Evolutionary conservation across 257 asterid species (phyloP).

Genomic region (Sherardia arvensis): DNA sequence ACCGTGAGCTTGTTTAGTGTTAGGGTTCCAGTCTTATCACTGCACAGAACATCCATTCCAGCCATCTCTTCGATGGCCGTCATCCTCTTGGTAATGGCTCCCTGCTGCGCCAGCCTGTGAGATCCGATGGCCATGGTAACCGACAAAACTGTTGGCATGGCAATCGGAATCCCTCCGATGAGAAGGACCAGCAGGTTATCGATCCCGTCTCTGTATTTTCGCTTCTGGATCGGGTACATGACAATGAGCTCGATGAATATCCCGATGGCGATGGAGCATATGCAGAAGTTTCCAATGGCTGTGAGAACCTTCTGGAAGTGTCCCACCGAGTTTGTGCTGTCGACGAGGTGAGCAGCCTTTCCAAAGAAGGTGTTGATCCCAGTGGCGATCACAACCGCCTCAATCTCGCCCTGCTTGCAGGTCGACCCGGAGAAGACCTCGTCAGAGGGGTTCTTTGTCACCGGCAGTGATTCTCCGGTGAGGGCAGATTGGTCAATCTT

Average conservation of each 20-base stretch:
- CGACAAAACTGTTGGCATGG: slow-evolving; percentile 76
- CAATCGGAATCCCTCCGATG: slow-evolving; percentile 78
- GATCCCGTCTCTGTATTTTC: slow-evolving; percentile 46
- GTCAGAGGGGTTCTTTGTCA: slow-evolving; percentile 36
- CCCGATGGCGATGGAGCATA: slow-evolving; percentile 61
- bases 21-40: slow-evolving; percentile 79
- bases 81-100: slow-evolving; percentile 82
- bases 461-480: slow-evolving; percentile 49
- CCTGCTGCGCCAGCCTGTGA: slow-evolving; percentile 66
- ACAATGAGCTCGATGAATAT: slow-evolving; percentile 51
- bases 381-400: slow-evolving; percentile 53
- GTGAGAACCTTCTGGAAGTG: slow-evolving; percentile 65
- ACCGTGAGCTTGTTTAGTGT: slow-evolving; percentile 68
- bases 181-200: slow-evolving; percentile 61
- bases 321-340: slow-evolving; percentile 44
- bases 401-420: slow-evolving; percentile 52
- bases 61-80: slow-evolving; percentile 89
- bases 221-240: slow-evolving; percentile 45
- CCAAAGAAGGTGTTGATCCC: slow-evolving; percentile 51
- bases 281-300: slow-evolving; percentile 80
- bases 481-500: slow-evolving; percentile 68
- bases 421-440: slow-evolving; percentile 52
- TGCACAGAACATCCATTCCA: slow-evolving; percentile 83
- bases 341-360: slow-evolving; percentile 59
- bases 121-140: slow-evolving; percentile 87